A percentile compares a stretch with the other conserved stretches of the same genome.
Conservation (phyloP, 139 green algal species). For the Picochlorum sp. region DNA sequence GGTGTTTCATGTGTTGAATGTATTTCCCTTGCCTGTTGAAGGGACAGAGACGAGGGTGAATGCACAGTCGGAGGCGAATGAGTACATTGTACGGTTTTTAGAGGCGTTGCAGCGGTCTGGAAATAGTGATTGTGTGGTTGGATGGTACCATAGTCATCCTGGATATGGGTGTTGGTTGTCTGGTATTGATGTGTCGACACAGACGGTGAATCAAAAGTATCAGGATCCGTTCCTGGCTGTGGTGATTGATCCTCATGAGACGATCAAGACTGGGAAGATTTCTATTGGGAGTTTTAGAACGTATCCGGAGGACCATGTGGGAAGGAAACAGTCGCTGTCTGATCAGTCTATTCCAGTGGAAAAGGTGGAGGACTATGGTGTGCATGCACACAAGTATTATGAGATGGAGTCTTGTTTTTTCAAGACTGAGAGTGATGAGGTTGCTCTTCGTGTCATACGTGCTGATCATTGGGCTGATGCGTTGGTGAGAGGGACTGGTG, state of each 20-base stretch:
- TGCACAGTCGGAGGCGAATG: slow-evolving; percentile 79
- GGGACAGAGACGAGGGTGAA: slow-evolving; percentile 97
- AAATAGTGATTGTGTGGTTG: slow-evolving; percentile 86
- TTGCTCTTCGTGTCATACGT: slow-evolving; percentile 86
- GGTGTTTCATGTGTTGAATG: slow-evolving; percentile 91
- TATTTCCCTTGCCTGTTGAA: slow-evolving; percentile 94
- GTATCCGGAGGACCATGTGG: slow-evolving; percentile 33
- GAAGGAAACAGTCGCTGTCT: slow-evolving; percentile 12
- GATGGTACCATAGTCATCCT: slow-evolving; percentile 98
- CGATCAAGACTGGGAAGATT: slow-evolving; percentile 91
- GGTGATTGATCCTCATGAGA: slow-evolving; percentile 94
- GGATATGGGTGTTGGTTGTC: slow-evolving; percentile 99
- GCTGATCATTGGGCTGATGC: slow-evolving; percentile 92
- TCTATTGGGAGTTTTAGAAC: slow-evolving; percentile 93
- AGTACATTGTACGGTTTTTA: slow-evolving; percentile 92
- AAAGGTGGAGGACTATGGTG: slow-evolving; percentile 99
- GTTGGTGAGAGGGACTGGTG: slow-evolving; percentile 69
- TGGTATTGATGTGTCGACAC: slow-evolving; percentile 78
- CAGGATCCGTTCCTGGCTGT: slow-evolving; percentile 94
- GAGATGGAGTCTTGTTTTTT: slow-evolving; percentile 83
- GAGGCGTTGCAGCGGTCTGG: slow-evolving; percentile 56
- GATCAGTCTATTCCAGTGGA: slow-evolving; percentile 95
- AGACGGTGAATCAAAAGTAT: slow-evolving; percentile 84
- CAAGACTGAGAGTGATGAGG: slow-evolving; percentile 78
- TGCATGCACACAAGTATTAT: slow-evolving; percentile 72